Evolutionary conservation across 2,329 filamentous ascomycete species (phyloP), one percentile per base, ranked within the genome.

Genomic region (Thermoascus crustaceus): DNA sequence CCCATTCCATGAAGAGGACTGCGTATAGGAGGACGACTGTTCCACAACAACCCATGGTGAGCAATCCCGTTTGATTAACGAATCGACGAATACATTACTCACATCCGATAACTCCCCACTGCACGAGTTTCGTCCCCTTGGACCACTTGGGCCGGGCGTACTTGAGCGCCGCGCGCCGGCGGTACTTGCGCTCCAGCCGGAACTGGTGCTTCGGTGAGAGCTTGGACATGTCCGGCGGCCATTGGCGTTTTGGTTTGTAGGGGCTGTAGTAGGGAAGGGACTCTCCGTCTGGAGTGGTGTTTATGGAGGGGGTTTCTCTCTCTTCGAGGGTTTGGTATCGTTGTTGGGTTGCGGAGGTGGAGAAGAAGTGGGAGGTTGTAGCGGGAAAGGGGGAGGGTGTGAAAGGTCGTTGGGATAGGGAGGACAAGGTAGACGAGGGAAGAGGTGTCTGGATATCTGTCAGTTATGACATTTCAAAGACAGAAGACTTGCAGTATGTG

Each of bases 191-290:
- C 58, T 82, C 78, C 31, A 81, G 70, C n/a, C 73, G 69, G 61
- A 81, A 80, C 51, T 81, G 75, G 50, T 82, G 75, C 52, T 75
- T 78, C n/a, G 66, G 64, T 1, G 76, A 75, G 32, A 82, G 64
- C 44, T 75, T 70, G 37, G 63, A 61, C 58, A 82, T 75, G 52
- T 80, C 74, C 5, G 78, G 78, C 26, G 78, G 78, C 78, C 78
- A 82, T 56, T 64, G 61, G 40, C 72, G 72, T 55, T 78, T 76
- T 23, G 73, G 73, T 43, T 64, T 68, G 60, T 73, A 79, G 14
- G 71, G 72, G 47, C 76, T 79, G 44, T 66, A 70, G 36, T 67
- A 58, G 44, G 65, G 47, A n/a, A 51, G 39, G 20, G 38, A 39
- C 14, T 41, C 35, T 26, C 38, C 39, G 13, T 18, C 32, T 24